Conservation (phyloP, 1,284 basidiomycete genomes). For the Sanguinoderma infundibulare region DNA sequence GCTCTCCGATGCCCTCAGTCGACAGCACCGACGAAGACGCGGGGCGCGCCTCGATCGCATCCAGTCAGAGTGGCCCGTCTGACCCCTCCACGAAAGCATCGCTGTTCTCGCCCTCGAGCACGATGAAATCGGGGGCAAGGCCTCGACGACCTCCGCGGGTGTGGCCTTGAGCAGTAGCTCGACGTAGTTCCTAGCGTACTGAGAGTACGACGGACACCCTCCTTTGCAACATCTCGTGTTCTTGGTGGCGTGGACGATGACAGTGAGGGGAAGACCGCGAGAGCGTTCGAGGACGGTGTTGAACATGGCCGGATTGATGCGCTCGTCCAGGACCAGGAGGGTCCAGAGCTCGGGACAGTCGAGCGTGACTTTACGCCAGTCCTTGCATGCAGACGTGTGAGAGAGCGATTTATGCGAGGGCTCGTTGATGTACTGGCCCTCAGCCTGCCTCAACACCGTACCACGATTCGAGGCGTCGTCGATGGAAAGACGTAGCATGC, state of each 20-base stretch:
- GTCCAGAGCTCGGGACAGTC: slow-evolving; percentile 8
- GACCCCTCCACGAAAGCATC: slow-evolving; percentile 42
- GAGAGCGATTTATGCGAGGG: slow-evolving; percentile 1
- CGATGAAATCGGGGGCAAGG: slow-evolving; percentile 49
- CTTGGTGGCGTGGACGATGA: neutral
- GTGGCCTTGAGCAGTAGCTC: slow-evolving; percentile 44
- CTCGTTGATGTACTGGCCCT: neutral
- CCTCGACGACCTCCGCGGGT: slow-evolving; percentile 36
- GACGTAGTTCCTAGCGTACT: too few species aligned
- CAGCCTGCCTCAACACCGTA: neutral
- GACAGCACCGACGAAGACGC: slow-evolving; percentile 58
- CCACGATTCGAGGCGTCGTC: neutral
- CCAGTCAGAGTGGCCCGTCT: slow-evolving; percentile 33
- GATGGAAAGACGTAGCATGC: neutral
- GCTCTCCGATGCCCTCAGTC: slow-evolving; percentile 62
- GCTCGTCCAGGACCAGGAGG: slow-evolving; percentile 1
- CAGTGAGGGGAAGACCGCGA: neutral
- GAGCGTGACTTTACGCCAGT: slow-evolving; percentile 16
- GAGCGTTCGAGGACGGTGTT: neutral
- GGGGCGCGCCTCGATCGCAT: slow-evolving; percentile 55
- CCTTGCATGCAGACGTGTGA: slow-evolving; percentile 18
- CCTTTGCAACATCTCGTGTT: neutral
- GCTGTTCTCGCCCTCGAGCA: slow-evolving; percentile 45
- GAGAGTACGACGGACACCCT: neutral
- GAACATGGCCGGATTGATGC: neutral